These are phyloP conservation scores for Rosa multiflora DNA, from an alignment of 306 rosid genomes.

Conservation along the genomic window DNA sequence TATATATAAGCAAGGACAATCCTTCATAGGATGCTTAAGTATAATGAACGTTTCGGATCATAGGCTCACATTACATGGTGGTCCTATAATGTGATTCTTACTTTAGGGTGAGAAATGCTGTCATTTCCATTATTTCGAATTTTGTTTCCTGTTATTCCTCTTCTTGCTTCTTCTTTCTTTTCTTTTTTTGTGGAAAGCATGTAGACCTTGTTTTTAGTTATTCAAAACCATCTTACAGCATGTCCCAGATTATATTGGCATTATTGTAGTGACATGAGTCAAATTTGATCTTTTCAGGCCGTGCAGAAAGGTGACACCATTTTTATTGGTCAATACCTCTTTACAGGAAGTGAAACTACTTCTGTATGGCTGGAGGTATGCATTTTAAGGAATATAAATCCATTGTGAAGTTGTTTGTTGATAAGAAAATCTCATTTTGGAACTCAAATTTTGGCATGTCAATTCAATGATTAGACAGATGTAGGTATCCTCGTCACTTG, in stretches of 20 bases:
- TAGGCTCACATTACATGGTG: too few species aligned
- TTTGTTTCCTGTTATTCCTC: neutral
- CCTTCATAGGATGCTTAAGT: too few species aligned
- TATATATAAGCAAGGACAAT: too few species aligned
- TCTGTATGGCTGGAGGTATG: constrained; percentile 57
- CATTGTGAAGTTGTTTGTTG: neutral
- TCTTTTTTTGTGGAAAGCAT: neutral
- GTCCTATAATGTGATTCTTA: too few species aligned
- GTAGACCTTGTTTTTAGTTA: neutral
- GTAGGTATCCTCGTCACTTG: neutral
- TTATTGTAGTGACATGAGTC: neutral
- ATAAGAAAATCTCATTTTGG: neutral
- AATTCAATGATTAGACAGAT: neutral
- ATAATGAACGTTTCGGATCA: too few species aligned
- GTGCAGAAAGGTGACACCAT: constrained; percentile 50
- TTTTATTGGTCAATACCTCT: constrained; percentile 54
- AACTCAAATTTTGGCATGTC: neutral
- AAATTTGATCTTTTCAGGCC: constrained; percentile 34
- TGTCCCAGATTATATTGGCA: neutral
- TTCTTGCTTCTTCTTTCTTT: neutral
- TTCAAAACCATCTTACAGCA: neutral
- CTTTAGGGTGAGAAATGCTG: neutral
- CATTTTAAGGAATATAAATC: neutral
- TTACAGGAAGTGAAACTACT: constrained; percentile 56
- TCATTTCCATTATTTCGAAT: neutral